These are phyloP conservation scores for Solanum commersonii DNA, from an alignment of 257 asterid genomes.

Conservation along the genomic window DNA sequence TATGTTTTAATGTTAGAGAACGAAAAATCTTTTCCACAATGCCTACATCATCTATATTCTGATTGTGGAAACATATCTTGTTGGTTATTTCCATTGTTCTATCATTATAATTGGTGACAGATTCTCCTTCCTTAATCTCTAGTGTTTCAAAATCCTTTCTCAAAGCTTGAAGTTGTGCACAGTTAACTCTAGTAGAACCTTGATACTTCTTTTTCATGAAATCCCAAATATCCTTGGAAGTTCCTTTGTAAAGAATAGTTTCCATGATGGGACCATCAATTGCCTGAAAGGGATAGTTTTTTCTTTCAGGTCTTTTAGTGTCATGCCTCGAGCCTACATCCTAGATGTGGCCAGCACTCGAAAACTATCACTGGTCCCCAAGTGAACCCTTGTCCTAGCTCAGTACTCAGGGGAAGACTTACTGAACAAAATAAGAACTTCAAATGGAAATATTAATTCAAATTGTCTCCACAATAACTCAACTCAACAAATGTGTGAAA, in stretches of 20 bases:
- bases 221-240: neutral
- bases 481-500: too few relatives aligned
- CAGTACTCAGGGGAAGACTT: too few relatives aligned
- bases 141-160: neutral
- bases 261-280: neutral
- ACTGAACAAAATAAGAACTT: too few relatives aligned
- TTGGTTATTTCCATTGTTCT: neutral
- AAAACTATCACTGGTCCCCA: too few relatives aligned
- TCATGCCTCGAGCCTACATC: too few relatives aligned
- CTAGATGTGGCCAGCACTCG: too few relatives aligned
- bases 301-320: neutral
- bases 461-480: too few relatives aligned
- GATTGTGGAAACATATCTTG: neutral
- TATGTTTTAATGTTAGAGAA: neutral
- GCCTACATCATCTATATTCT: neutral
- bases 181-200: neutral
- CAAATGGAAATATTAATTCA: too few relatives aligned
- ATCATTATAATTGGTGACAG: neutral
- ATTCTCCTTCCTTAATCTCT: neutral
- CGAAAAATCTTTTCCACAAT: neutral
- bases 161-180: neutral
- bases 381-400: too few relatives aligned
- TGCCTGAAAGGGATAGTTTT: neutral
- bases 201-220: neutral
- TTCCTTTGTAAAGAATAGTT: neutral